Percentiles rank a stretch among this genome's conserved stretches.
phyloP scores from a whole-genome alignment of 495 filamentous ascomycete species.

The Daldinia caldariorum region DNA sequence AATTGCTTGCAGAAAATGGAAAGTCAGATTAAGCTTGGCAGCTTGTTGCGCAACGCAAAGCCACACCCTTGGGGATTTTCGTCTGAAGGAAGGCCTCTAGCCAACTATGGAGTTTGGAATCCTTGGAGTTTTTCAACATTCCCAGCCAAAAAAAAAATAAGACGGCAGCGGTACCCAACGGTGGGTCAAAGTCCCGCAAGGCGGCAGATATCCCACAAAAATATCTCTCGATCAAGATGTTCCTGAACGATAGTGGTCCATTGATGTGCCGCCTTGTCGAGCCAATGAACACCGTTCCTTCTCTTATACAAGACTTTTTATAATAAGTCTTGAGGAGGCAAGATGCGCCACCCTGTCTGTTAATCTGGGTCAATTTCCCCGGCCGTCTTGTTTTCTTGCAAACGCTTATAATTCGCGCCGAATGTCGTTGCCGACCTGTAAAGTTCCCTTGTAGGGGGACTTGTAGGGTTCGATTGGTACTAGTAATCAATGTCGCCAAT shows the following conservation, averaged over 20 bases:
- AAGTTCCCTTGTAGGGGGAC: not conserved
- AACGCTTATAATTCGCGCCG: not conserved
- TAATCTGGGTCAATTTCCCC: slow-evolving; percentile 1
- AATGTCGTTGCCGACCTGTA: slow-evolving; percentile 4
- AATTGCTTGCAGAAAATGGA: slow-evolving; percentile 25
- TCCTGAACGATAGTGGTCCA: slow-evolving; percentile 33
- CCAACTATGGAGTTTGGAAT: slow-evolving; percentile 32
- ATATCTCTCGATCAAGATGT: slow-evolving; percentile 26
- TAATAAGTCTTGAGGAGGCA: slow-evolving; percentile 13
- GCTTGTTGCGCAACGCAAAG: not conserved
- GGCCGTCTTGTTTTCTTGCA: slow-evolving; percentile 9
- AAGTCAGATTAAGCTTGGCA: slow-evolving; percentile 23
- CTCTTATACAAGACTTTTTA: slow-evolving; percentile 9
- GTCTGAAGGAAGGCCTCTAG: slow-evolving; percentile 21
- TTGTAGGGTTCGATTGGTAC: slow-evolving; percentile 17
- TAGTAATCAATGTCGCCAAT: slow-evolving; percentile 24
- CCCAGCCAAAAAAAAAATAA: slow-evolving; percentile 18
- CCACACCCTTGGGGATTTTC: slow-evolving; percentile 12
- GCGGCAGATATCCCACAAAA: slow-evolving; percentile 18
- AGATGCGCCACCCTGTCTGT: slow-evolving; percentile 19
- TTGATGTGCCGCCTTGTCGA: slow-evolving; percentile 38
- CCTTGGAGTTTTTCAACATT: slow-evolving; percentile 25
- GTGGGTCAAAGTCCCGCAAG: slow-evolving; percentile 36
- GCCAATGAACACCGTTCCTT: slow-evolving; percentile 29
- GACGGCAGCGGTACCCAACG: slow-evolving; percentile 42